Conservation (phyloP, 1,284 basidiomycete species). For the Flammula alnicola region DNA sequence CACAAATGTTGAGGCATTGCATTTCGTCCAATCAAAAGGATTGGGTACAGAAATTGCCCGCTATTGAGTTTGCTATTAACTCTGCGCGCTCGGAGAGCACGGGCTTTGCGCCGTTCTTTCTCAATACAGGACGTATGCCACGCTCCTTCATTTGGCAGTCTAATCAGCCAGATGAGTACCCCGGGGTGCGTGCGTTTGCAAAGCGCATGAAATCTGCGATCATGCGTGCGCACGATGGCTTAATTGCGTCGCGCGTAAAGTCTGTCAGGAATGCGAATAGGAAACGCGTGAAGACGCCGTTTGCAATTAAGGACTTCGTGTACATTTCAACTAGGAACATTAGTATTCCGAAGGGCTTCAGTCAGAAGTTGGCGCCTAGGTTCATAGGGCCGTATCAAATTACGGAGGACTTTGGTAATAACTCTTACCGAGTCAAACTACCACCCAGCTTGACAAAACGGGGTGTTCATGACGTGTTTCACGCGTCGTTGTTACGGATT, state of each 20-base stretch:
- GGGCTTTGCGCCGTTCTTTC: conserved; percentile 35
- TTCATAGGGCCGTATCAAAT: conserved; percentile 14
- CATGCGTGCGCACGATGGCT: conserved; percentile 35
- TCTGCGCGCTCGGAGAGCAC: conserved; percentile 30
- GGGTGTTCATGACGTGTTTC: too few species aligned
- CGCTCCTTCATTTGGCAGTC: conserved; percentile 33
- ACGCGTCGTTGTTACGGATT: too few species aligned
- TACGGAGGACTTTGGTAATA: conserved; percentile 15
- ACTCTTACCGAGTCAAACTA: conserved; percentile 22
- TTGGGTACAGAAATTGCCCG: conserved; percentile 20
- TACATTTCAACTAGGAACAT: conserved; percentile 25
- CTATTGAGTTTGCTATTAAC: conserved; percentile 27
- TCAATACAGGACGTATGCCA: conserved; percentile 34
- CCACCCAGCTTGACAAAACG: too few species aligned
- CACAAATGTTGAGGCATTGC: too few species aligned
- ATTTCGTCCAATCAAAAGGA: too few species aligned
- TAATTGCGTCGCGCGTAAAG: conserved; percentile 33
- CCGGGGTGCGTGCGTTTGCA: conserved; percentile 32
- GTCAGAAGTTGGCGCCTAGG: conserved; percentile 20
- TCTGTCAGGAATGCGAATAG: conserved; percentile 33
- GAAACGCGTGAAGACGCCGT: conserved; percentile 13
- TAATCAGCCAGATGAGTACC: conserved; percentile 23
- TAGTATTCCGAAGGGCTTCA: conserved; percentile 15
- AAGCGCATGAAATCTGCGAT: conserved; percentile 28
- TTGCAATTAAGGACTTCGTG: conserved; percentile 8